Evolutionary conservation across 2,329 filamentous ascomycete species (phyloP).

Genomic region (Penicillium sp.): DNA sequence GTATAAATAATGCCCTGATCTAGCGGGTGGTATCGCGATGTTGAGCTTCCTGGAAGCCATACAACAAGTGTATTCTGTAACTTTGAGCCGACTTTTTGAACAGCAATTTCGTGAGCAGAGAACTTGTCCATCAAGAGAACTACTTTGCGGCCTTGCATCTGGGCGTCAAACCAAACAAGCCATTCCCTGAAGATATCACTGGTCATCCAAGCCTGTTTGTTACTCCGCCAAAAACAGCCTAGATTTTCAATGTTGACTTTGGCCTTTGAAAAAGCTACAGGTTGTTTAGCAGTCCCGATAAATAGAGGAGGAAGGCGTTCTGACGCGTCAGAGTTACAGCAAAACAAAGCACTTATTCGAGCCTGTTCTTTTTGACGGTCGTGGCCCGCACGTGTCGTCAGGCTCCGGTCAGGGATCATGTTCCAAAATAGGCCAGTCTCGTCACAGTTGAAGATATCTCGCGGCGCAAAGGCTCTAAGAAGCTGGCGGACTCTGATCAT

Average conservation of each 20-base stretch:
- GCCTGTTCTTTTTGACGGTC: constrained; percentile 16
- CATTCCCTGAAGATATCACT: constrained; percentile 19
- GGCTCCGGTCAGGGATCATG: constrained; percentile 13
- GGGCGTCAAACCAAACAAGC: constrained; percentile 14
- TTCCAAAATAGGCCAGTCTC: constrained; percentile 22
- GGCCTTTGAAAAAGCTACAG: constrained; percentile 17
- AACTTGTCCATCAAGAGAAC: constrained; percentile 19
- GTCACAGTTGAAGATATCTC: constrained; percentile 21
- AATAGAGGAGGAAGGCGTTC: constrained; percentile 22
- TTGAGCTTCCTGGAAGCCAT: constrained; percentile 14
- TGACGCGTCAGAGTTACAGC: constrained; percentile 20
- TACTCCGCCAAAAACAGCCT: constrained; percentile 21
- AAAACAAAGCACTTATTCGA: constrained; percentile 20
- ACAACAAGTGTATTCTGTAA: constrained; percentile 17
- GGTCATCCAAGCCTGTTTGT: constrained; percentile 22
- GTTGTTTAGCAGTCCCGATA: constrained; percentile 21
- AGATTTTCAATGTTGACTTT: constrained; percentile 22
- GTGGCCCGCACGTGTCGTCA: constrained; percentile 3
- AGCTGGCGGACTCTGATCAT: constrained; percentile 15
- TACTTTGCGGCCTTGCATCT: constrained; percentile 16
- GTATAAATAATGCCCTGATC: constrained; percentile 13
- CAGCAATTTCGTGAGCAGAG: constrained; percentile 15
- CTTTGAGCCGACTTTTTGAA: constrained; percentile 1
- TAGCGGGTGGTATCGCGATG: constrained; percentile 13
- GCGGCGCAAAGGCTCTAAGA: constrained; percentile 16